Percentiles rank a stretch among this genome's conserved stretches.
These are phyloP conservation scores for Lindgomyces ingoldianus DNA, from an alignment of 495 filamentous ascomycete species.

Conservation along the genomic window DNA sequence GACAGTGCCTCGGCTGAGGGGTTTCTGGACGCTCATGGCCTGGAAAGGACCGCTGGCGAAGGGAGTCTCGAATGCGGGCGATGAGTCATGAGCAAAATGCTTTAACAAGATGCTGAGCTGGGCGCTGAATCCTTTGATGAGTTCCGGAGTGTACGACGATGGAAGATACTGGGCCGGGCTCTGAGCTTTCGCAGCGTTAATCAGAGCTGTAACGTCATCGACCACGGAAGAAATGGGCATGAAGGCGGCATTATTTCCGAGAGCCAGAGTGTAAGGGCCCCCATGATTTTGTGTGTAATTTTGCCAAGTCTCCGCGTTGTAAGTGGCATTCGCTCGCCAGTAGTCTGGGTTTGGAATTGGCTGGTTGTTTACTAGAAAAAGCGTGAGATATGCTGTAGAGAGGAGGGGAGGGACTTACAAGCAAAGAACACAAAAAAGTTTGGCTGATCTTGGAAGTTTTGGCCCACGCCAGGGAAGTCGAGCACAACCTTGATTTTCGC, in stretches of 20 bases:
- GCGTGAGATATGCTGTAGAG: no score
- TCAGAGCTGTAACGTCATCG: background rate
- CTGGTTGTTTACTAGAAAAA: constrained; percentile 44
- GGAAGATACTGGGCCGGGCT: constrained; percentile 13
- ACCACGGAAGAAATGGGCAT: background rate
- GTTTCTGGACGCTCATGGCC: background rate
- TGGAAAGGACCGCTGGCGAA: constrained; percentile 14
- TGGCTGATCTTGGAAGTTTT: constrained; percentile 24
- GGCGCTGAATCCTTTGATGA: constrained; percentile 36
- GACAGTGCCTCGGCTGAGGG: background rate
- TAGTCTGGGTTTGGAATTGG: constrained; percentile 53
- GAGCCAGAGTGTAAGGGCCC: constrained; percentile 8
- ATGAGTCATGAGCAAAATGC: background rate
- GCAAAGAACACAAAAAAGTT: constrained; percentile 22
- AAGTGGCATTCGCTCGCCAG: constrained; percentile 6
- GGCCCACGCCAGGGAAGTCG: constrained; percentile 46
- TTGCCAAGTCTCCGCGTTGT: constrained; percentile 1
- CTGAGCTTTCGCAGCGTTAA: background rate
- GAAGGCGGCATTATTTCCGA: constrained; percentile 5
- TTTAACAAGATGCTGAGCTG: constrained; percentile 15
- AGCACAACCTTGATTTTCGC: constrained; percentile 50
- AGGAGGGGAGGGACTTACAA: background rate
- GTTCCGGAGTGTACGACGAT: background rate
- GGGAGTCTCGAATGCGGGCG: constrained; percentile 23
- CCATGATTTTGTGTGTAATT: constrained; percentile 1